Evolutionary conservation across 331 rosid genomes (phyloP).

Genomic region (Ulmus americana): DNA sequence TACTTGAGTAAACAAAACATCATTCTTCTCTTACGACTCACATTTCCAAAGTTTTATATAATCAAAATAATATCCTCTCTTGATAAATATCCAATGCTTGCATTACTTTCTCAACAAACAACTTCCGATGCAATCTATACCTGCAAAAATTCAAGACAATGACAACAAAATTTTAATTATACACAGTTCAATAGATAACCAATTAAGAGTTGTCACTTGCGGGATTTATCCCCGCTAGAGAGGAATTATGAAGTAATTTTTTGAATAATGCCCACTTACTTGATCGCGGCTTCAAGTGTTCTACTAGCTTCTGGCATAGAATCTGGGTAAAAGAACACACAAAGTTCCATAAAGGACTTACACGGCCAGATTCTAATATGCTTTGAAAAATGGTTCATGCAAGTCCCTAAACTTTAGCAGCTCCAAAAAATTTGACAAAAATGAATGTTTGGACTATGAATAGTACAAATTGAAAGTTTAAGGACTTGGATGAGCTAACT

Average conservation of each 20-base stretch:
- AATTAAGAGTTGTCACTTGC: too few relatives aligned
- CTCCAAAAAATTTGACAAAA: neutral
- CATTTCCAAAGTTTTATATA: neutral
- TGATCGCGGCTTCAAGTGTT: slow-evolving; percentile 64
- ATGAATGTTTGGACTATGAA: neutral
- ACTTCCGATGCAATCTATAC: slow-evolving; percentile 76
- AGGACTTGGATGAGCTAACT: too few relatives aligned
- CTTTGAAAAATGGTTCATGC: neutral
- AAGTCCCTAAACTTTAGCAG: neutral
- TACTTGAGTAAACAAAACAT: neutral
- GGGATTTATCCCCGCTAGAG: neutral
- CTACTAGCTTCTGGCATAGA: slow-evolving; percentile 55
- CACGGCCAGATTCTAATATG: neutral
- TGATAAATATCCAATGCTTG: slow-evolving; percentile 69
- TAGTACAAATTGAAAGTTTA: neutral
- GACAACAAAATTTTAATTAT: neutral
- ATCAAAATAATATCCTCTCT: slow-evolving; percentile 62
- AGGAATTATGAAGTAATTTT: slow-evolving; percentile 6
- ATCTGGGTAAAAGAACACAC: slow-evolving; percentile 36
- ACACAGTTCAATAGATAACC: too few relatives aligned
- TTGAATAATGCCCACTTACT: slow-evolving; percentile 34
- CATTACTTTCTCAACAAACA: slow-evolving; percentile 57
- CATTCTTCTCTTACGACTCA: neutral
- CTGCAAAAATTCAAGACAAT: slow-evolving; percentile 42
- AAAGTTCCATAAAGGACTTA: slow-evolving; percentile 13